Evolutionary conservation across 768 basidiomycete species (phyloP), one percentile per base, ranked within the genome.

Genomic region (Pleurotus salmoneostramineus): DNA sequence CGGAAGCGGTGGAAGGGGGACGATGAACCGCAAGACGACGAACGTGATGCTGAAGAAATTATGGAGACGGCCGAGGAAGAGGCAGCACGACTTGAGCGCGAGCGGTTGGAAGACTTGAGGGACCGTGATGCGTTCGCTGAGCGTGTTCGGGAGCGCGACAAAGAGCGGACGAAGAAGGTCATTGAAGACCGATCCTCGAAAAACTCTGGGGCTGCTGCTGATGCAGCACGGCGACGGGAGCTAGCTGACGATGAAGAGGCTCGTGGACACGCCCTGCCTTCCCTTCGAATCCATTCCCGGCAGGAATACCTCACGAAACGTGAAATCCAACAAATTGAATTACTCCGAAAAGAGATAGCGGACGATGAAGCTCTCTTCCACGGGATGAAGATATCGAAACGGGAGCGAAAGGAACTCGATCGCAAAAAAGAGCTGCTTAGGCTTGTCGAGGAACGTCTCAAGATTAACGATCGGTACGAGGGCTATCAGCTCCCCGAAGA

Each of bases 401-500:
- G 85, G 47, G 97, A 98, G 68, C 77, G 79, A 61, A 77, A 74
- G 34, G 93, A 93, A n/a, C 73, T 95, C 52, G 93, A 93, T 14
- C 78, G 84, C 61, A 98, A 98, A 78, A 97, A 95, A 73, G 93
- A 97, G 64, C 78, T 98, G 6, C 76, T 99, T 4, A 82, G 83
- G 56, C 82, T 98, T 46, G 96, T 96, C 56, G 96, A 99, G 72
- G 95, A 95, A 68, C 85, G 96, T 32, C 78, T 96, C 61, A 89
- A 87, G 67, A 97, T 99, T 57, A 91, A 93, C 70, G 97, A 99
- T 75, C 93, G 91, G 61, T 93, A 81, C 74, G 97, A 99, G 60
- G 96, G 96, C 6, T 99, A 99, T 68, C 87, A 89, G 73, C 82
- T 98, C 44, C 97, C 97, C 0, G 97, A 98, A 63, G 97, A 98